Conservation (phyloP, 2,329 filamentous ascomycete genomes). For the Colletotrichum horii region DNA sequence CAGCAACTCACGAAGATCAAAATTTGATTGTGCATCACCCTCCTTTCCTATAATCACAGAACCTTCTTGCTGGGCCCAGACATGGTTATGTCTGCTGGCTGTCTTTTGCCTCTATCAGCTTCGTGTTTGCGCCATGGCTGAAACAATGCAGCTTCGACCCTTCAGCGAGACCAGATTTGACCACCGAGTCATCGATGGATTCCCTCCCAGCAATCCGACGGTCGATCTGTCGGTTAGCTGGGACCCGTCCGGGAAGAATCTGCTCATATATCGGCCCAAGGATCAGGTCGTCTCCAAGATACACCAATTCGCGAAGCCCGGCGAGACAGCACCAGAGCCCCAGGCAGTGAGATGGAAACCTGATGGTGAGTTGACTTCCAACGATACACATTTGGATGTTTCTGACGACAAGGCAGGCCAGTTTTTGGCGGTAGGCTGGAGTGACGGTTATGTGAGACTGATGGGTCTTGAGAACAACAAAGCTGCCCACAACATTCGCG, state of each 20-base stretch:
- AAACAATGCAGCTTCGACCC: conserved; percentile 44
- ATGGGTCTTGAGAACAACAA: conserved; percentile 83
- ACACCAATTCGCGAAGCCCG: conserved; percentile 47
- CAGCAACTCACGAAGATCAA: not conserved
- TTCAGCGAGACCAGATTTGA: conserved; percentile 64
- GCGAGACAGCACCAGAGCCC: conserved; percentile 45
- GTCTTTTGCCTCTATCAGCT: not conserved
- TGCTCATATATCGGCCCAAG: conserved; percentile 80
- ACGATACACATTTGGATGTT: not conserved
- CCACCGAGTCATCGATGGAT: conserved; percentile 57
- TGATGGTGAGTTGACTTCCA: conserved; percentile 60
- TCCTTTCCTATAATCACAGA: not conserved
- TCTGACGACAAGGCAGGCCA: conserved; percentile 57
- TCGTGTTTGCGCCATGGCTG: conserved; percentile 24
- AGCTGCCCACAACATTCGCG: conserved; percentile 73
- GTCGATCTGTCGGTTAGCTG: conserved; percentile 81
- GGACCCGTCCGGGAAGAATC: conserved; percentile 69
- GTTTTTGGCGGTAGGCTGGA: conserved; percentile 83
- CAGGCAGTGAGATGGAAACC: conserved; percentile 68
- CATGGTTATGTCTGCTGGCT: not conserved
- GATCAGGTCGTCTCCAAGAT: conserved; percentile 68
- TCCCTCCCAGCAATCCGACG: conserved; percentile 79
- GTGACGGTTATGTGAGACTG: conserved; percentile 77
- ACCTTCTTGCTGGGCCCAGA: not conserved
- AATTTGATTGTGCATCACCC: not conserved